phyloP scores from a whole-genome alignment of 306 rosid species.

The Begonia masoniana region DNA sequence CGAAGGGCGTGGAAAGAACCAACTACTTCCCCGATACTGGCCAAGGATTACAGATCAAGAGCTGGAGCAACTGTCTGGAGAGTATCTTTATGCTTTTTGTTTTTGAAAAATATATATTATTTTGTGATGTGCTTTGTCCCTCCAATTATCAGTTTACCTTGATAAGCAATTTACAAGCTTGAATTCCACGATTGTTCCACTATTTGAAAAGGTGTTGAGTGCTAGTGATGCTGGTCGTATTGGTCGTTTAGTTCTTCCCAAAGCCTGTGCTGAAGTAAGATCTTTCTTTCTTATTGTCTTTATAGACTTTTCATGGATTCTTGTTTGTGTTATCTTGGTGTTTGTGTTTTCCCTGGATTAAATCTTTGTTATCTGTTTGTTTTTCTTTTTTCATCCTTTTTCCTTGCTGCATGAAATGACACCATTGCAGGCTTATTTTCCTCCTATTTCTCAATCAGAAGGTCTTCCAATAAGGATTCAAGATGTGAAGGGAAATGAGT shows the following conservation, averaged over 20 bases:
- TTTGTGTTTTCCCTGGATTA: background rate
- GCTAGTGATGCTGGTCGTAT: conserved; percentile 99
- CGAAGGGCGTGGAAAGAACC: conserved; percentile 88
- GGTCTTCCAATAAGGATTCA: conserved; percentile 81
- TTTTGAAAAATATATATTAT: conserved; percentile 2
- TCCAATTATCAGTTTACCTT: conserved; percentile 34
- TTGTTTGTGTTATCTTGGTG: conserved; percentile 4
- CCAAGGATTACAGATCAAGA: conserved; percentile 95
- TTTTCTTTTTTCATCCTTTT: conserved; percentile 4
- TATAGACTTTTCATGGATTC: background rate
- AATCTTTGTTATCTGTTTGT: background rate
- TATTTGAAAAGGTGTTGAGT: conserved; percentile 93
- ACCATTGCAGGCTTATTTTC: conserved; percentile 80
- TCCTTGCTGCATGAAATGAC: conserved; percentile 14
- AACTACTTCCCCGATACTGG: conserved; percentile 97
- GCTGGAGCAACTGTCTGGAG: conserved; percentile 81
- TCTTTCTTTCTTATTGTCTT: conserved; percentile 6
- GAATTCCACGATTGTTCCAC: conserved; percentile 84
- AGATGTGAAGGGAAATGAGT: conserved; percentile 93
- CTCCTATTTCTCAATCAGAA: conserved; percentile 80
- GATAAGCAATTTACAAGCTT: conserved; percentile 41
- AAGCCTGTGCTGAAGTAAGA: conserved; percentile 97
- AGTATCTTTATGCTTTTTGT: conserved; percentile 53
- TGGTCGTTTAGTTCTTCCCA: conserved; percentile 98
- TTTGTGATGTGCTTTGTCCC: conserved; percentile 1